These are phyloP conservation scores for Eutrema salsugineum DNA, from an alignment of 441 rosid genomes.

Conservation along the genomic window DNA sequence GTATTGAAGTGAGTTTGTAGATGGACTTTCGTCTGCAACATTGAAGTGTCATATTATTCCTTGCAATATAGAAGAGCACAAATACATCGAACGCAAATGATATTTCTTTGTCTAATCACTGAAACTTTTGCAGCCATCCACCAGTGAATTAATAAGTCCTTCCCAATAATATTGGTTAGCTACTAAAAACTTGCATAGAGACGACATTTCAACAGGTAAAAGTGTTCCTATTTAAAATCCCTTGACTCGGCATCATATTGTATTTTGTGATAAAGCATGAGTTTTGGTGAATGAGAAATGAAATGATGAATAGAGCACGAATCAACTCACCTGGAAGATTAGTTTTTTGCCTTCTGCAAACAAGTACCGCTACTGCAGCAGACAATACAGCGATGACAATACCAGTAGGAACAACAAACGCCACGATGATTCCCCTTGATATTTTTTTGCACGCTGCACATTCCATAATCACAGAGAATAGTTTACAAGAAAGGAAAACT, in stretches of 20 bases:
- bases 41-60: neutral
- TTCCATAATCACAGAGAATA: too few relatives aligned
- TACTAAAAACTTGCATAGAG: neutral
- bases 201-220: too few relatives aligned
- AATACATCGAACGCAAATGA: accelerated
- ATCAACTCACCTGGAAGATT: neutral
- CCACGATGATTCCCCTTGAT: too few relatives aligned
- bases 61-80: neutral
- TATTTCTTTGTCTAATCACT: neutral
- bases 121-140: too few relatives aligned
- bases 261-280: neutral
- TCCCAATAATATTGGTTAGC: neutral
- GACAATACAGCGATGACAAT: neutral
- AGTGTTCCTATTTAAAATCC: neutral
- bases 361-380: neutral
- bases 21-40: neutral
- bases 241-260: neutral
- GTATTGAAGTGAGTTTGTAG: conserved; percentile 17
- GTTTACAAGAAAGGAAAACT: too few relatives aligned
- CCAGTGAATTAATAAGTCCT: too few relatives aligned
- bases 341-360: neutral
- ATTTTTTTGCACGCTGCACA: too few relatives aligned
- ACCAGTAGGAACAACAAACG: accelerated
- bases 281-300: neutral
- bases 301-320: neutral